Evolutionary conservation across 257 asterid species (phyloP).

Genomic region (Leonotis leonurus): DNA sequence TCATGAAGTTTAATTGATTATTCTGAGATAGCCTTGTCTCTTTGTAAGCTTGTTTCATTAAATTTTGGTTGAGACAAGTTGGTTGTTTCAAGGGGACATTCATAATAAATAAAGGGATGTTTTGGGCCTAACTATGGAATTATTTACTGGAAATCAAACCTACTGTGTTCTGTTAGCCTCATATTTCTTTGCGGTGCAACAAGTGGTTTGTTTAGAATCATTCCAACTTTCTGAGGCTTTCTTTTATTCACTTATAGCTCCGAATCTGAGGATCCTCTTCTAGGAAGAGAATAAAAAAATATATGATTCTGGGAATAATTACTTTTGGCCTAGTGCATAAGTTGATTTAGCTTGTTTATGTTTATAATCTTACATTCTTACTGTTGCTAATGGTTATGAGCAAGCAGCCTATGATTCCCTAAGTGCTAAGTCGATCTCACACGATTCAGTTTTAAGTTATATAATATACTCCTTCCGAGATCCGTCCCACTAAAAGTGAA

Average conservation of each 20-base stretch:
- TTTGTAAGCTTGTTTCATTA: background rate
- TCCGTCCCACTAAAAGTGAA: too few relatives aligned
- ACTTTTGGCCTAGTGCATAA: background rate
- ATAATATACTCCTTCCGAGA: too few relatives aligned
- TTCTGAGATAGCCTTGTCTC: conserved; percentile 12
- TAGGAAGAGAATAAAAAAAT: background rate
- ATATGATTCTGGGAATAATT: background rate
- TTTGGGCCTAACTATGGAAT: background rate
- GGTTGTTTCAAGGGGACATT: conserved; percentile 12
- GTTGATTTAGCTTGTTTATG: background rate
- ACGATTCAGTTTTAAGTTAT: background rate
- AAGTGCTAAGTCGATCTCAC: background rate
- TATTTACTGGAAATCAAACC: conserved; percentile 7
- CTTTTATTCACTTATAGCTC: background rate
- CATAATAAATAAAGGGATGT: conserved; percentile 10
- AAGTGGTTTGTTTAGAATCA: background rate
- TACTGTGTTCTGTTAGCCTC: background rate
- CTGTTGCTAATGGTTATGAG: background rate
- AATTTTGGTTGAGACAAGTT: conserved; percentile 7
- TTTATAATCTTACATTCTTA: too few relatives aligned
- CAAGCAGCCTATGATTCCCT: background rate
- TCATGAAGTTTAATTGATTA: background rate
- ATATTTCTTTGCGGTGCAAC: background rate
- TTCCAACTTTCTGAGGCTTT: background rate
- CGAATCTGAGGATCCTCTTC: background rate